Conservation (phyloP, 768 basidiomycete genomes). For the Leccinum uliginosum region DNA sequence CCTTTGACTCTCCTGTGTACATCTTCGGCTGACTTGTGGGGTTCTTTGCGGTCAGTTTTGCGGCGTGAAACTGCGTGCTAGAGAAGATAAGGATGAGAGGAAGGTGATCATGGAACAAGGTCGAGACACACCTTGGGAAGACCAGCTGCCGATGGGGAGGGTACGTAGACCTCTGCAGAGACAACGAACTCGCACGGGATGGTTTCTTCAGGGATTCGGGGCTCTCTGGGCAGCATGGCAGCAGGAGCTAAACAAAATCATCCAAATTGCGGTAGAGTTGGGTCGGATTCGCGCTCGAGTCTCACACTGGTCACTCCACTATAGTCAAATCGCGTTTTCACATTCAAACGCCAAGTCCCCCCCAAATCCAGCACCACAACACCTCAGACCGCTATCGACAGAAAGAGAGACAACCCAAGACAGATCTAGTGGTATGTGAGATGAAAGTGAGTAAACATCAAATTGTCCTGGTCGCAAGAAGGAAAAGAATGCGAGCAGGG, state of each 20-base stretch:
- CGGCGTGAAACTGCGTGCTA: constrained; percentile 47
- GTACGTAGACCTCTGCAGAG: constrained; percentile 59
- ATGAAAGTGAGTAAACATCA: constrained; percentile 11
- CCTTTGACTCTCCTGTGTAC: constrained; percentile 57
- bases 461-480: constrained; percentile 14
- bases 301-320: neutral
- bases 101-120: neutral
- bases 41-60: constrained; percentile 51
- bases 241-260: neutral
- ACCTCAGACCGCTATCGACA: constrained; percentile 11
- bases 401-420: constrained; percentile 2
- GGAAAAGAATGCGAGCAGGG: constrained; percentile 10
- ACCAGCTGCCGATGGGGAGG: constrained; percentile 43
- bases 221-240: constrained; percentile 14
- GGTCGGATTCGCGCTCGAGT: neutral
- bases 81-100: constrained; percentile 11
- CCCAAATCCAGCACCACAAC: constrained; percentile 4
- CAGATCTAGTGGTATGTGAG: constrained; percentile 9
- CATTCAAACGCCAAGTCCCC: neutral
- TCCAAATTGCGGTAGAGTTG: neutral
- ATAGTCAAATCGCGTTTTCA: neutral
- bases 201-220: constrained; percentile 3
- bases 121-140: constrained; percentile 52
- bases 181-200: constrained; percentile 51
- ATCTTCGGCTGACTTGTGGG: constrained; percentile 39